Evolutionary conservation across 2,329 filamentous ascomycete species (phyloP).

Genomic region (Ophidiomyces ophidiicola): DNA sequence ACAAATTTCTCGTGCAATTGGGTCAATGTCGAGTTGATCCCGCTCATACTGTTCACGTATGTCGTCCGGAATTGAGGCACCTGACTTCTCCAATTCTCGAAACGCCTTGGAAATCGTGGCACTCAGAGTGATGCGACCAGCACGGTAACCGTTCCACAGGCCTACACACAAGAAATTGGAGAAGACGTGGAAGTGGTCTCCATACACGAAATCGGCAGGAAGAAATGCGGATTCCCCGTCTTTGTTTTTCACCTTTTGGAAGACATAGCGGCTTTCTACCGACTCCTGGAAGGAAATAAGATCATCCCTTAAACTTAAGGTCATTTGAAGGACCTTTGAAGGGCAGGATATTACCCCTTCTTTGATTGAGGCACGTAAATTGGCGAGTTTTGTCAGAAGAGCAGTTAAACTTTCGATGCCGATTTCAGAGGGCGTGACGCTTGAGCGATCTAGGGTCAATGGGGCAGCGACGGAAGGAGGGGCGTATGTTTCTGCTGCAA

Average conservation of each 20-base stretch:
- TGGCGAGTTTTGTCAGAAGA: slow-evolving; percentile 22
- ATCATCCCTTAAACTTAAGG: slow-evolving; percentile 26
- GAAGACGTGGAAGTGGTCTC: slow-evolving; percentile 45
- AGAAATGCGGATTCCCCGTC: slow-evolving; percentile 1
- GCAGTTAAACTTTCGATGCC: slow-evolving; percentile 23
- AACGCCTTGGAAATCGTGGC: slow-evolving; percentile 35
- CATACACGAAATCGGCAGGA: slow-evolving; percentile 26
- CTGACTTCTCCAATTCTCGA: slow-evolving; percentile 5
- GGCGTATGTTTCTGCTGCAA: slow-evolving; percentile 5
- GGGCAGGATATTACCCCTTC: slow-evolving; percentile 18
- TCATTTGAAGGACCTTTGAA: slow-evolving; percentile 23
- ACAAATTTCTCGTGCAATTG: slow-evolving; percentile 28
- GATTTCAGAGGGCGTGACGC: slow-evolving; percentile 14
- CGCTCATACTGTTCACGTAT: slow-evolving; percentile 23
- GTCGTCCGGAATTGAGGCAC: slow-evolving; percentile 10
- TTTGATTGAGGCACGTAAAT: slow-evolving; percentile 26
- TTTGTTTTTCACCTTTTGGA: slow-evolving; percentile 12
- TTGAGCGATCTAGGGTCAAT: neutral
- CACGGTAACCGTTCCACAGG: slow-evolving; percentile 50
- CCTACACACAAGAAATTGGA: slow-evolving; percentile 42
- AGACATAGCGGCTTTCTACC: slow-evolving; percentile 22
- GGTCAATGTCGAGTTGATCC: slow-evolving; percentile 20
- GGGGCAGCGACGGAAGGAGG: neutral
- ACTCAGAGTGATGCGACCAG: slow-evolving; percentile 43
- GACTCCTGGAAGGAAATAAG: slow-evolving; percentile 24